These are phyloP conservation scores for Leccinum longicurvipes DNA, from an alignment of 768 basidiomycete species.

Conservation along the genomic window DNA sequence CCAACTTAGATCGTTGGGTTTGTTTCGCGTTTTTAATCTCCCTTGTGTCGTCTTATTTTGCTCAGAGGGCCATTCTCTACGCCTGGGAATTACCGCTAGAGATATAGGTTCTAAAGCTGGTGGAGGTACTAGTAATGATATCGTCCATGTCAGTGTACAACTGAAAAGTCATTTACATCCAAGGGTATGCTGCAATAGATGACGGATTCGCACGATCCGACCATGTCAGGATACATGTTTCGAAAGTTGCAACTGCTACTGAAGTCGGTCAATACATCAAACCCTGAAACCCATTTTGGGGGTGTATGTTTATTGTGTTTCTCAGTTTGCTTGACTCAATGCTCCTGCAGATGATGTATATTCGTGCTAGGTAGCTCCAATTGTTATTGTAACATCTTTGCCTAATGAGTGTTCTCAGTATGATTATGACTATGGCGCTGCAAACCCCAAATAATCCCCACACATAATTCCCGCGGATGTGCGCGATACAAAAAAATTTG, in stretches of 20 bases:
- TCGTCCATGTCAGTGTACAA: neutral
- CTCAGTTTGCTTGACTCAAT: neutral
- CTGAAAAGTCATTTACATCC: neutral
- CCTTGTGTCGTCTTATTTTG: neutral
- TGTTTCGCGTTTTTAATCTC: neutral
- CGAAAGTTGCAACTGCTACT: conserved; percentile 68
- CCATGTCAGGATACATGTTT: conserved; percentile 73
- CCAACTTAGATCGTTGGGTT: conserved; percentile 62
- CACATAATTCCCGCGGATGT: no score
- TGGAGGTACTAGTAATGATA: conserved; percentile 33
- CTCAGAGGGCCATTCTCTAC: conserved; percentile 54
- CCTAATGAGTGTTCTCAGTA: conserved; percentile 35
- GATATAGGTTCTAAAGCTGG: conserved; percentile 52
- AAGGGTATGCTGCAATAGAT: conserved; percentile 54
- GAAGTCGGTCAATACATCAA: conserved; percentile 59
- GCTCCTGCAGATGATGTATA: conserved; percentile 60
- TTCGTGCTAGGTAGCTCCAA: conserved; percentile 52
- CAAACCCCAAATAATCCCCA: no score
- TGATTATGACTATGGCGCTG: conserved; percentile 60
- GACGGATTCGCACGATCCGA: conserved; percentile 69
- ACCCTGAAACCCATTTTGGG: conserved; percentile 68
- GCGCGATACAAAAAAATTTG: no score
- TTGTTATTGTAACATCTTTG: neutral
- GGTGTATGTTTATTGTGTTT: conserved; percentile 46
- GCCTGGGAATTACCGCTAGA: conserved; percentile 62